Evolutionary conservation across 2,329 filamentous ascomycete species (phyloP).

Genomic region (Venturia asperata): DNA sequence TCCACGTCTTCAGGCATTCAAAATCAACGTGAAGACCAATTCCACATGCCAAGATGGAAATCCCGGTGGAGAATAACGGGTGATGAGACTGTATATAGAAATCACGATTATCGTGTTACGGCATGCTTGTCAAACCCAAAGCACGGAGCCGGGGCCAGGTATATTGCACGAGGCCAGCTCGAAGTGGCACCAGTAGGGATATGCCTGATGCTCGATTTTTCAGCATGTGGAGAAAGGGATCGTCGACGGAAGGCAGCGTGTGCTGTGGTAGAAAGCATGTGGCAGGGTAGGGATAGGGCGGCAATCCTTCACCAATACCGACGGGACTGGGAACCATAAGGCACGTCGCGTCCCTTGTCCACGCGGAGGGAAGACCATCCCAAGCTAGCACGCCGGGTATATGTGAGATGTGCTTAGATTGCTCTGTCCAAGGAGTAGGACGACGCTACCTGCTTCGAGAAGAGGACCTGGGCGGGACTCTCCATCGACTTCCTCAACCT

Average conservation of each 20-base stretch:
- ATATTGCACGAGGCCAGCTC: conserved; percentile 13
- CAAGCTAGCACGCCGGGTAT: conserved; percentile 1
- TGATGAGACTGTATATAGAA: conserved; percentile 19
- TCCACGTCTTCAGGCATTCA: neutral
- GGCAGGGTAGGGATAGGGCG: conserved; percentile 11
- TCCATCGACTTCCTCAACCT: conserved; percentile 1
- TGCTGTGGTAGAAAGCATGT: neutral
- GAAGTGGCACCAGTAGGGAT: conserved; percentile 15
- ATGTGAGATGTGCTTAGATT: conserved; percentile 9
- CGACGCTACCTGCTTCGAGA: neutral
- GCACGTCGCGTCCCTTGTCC: conserved; percentile 8
- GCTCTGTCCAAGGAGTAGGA: neutral
- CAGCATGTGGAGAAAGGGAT: conserved; percentile 12
- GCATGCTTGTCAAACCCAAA: conserved; percentile 17
- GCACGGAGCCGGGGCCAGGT: conserved; percentile 16
- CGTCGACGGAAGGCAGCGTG: neutral
- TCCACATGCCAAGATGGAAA: conserved; percentile 2
- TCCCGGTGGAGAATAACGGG: neutral
- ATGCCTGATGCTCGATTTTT: neutral
- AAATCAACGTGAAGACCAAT: neutral
- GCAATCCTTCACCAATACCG: neutral
- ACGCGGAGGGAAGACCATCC: neutral
- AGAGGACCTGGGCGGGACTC: conserved; percentile 6
- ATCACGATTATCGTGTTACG: conserved; percentile 16
- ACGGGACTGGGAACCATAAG: neutral